These are phyloP conservation scores for Plasmodium coatneyi DNA, from an alignment of 169 alveolate species.

Conservation along the genomic window DNA sequence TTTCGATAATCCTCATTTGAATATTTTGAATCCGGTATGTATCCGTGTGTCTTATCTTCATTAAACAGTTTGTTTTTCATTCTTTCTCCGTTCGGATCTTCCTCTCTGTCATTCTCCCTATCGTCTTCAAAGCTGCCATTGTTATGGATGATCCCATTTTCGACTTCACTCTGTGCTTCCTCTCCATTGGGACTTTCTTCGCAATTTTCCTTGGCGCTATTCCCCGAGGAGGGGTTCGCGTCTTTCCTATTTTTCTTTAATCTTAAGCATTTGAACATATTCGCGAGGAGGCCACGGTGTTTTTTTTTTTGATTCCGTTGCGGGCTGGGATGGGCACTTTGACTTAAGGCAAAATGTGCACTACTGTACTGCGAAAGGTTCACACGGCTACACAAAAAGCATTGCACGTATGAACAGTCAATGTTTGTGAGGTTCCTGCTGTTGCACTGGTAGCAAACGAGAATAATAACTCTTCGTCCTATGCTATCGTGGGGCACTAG, in stretches of 20 bases:
- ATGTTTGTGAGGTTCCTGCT: conserved; percentile 24
- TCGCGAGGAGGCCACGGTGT: neutral
- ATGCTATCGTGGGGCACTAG: conserved; percentile 37
- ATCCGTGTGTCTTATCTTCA: conserved; percentile 1
- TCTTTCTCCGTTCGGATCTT: neutral
- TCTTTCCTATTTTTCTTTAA: neutral
- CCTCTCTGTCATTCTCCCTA: conserved; percentile 22
- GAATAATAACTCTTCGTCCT: conserved; percentile 36
- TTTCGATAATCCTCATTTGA: neutral
- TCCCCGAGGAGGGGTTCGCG: neutral
- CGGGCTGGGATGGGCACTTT: neutral
- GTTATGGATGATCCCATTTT: neutral
- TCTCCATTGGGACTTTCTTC: neutral
- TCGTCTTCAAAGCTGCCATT: neutral
- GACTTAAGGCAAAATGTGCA: neutral
- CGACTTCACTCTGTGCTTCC: neutral
- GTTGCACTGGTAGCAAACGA: conserved; percentile 31
- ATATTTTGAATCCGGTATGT: neutral
- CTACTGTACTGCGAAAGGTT: neutral
- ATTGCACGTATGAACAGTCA: conserved; percentile 20
- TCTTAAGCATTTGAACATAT: conserved; percentile 21
- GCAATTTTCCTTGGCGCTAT: neutral
- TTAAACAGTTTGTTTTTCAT: neutral
- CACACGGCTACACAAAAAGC: conserved; percentile 21
- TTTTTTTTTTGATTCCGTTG: neutral